phyloP scores from a whole-genome alignment of 2,329 filamentous ascomycete genomes.

The Beauveria medogensis region DNA sequence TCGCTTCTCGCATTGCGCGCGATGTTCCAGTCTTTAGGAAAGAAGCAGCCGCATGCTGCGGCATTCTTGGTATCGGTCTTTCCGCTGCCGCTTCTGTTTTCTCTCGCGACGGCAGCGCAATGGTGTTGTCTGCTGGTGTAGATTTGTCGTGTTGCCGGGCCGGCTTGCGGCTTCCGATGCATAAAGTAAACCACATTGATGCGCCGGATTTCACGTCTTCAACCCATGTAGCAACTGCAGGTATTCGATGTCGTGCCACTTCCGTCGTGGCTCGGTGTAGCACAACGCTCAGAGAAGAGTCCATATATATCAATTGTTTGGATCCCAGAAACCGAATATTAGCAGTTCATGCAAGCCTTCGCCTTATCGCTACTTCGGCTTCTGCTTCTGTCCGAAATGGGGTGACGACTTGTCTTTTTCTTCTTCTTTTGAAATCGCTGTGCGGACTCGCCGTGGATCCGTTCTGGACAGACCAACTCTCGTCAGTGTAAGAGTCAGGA shows the following conservation, averaged over 20 bases:
- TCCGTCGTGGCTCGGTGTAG: neutral
- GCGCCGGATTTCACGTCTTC: neutral
- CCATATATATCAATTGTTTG: neutral
- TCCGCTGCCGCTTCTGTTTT: neutral
- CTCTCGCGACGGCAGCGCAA: neutral
- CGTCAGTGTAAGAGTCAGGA: neutral
- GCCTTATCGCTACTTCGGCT: neutral
- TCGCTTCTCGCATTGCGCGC: constrained; percentile 28
- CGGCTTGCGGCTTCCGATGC: constrained; percentile 5
- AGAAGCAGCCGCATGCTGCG: constrained; percentile 33
- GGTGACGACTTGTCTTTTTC: neutral
- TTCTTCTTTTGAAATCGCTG: neutral
- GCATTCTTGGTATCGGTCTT: constrained; percentile 16
- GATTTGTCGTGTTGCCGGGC: neutral
- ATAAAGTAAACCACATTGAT: constrained; percentile 9
- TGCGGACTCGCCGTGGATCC: neutral
- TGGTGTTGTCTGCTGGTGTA: neutral
- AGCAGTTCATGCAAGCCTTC: neutral
- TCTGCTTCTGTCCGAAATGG: neutral
- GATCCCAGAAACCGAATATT: neutral
- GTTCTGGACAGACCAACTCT: neutral
- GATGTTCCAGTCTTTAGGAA: constrained; percentile 36
- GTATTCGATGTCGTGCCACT: neutral
- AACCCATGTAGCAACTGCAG: neutral
- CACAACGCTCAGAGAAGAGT: neutral